A percentile compares a stretch with the other conserved stretches of the same genome.
phyloP scores from a whole-genome alignment of 2,329 filamentous ascomycete species.

The Capronia americana region DNA sequence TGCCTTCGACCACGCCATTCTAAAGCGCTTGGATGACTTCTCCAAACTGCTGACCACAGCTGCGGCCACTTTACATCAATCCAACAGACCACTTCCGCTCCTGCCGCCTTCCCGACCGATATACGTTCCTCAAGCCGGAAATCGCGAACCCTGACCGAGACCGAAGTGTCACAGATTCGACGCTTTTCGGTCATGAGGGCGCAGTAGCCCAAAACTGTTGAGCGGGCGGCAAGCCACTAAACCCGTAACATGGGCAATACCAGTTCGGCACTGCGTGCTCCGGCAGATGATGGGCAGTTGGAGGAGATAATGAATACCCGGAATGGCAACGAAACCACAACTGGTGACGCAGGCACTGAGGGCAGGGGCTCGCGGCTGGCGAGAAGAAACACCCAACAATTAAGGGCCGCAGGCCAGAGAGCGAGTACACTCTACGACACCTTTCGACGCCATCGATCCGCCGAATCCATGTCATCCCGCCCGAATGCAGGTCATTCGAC shows the following conservation, averaged over 20 bases:
- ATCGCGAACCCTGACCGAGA: neutral
- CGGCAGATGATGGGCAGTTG: slow-evolving; percentile 26
- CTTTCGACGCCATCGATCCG: slow-evolving; percentile 41
- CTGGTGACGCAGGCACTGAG: slow-evolving; percentile 11
- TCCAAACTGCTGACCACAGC: slow-evolving; percentile 25
- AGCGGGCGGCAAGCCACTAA: slow-evolving; percentile 15
- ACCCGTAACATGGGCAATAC: slow-evolving; percentile 34
- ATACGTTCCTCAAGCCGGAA: neutral
- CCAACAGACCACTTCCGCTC: neutral
- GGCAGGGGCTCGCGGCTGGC: slow-evolving; percentile 26
- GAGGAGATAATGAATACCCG: slow-evolving; percentile 26
- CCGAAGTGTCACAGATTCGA: neutral
- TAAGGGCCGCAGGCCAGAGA: slow-evolving; percentile 31
- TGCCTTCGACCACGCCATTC: neutral
- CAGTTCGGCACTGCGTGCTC: slow-evolving; percentile 23
- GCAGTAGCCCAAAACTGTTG: slow-evolving; percentile 22
- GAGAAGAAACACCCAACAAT: slow-evolving; percentile 29
- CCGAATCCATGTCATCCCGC: slow-evolving; percentile 24
- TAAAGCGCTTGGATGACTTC: slow-evolving; percentile 22
- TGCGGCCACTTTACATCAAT: neutral
- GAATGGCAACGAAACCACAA: slow-evolving; percentile 10
- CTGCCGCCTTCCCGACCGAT: neutral
- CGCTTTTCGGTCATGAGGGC: slow-evolving; percentile 28
- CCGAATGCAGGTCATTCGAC: slow-evolving; percentile 25
- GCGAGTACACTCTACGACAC: slow-evolving; percentile 38